These are phyloP conservation scores for Aspergillus japonicus DNA, from an alignment of 2,329 filamentous ascomycete genomes.

Conservation along the genomic window DNA sequence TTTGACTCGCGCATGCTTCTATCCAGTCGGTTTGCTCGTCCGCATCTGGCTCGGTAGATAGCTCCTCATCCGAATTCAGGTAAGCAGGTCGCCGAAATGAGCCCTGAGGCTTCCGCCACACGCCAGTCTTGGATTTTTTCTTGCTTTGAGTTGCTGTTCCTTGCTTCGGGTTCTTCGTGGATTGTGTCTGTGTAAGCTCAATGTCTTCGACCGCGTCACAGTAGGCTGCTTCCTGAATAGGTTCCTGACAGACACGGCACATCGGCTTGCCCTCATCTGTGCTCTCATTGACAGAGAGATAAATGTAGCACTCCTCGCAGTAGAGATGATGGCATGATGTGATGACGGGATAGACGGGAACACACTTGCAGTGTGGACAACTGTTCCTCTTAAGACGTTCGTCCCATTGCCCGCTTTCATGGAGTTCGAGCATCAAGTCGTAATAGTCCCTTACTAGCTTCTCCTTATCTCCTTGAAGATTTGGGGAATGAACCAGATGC, in stretches of 20 bases:
- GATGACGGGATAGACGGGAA: conserved; percentile 43
- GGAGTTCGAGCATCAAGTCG: conserved; percentile 40
- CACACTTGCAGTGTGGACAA: conserved; percentile 46
- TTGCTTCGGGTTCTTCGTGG: background rate
- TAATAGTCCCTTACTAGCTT: conserved; percentile 38
- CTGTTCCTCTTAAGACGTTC: conserved; percentile 33
- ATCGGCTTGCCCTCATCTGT: conserved; percentile 28
- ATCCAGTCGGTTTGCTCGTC: conserved; percentile 30
- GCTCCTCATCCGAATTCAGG: background rate
- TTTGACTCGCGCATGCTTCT: conserved; percentile 18
- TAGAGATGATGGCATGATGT: conserved; percentile 58
- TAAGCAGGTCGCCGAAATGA: background rate
- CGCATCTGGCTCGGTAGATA: background rate
- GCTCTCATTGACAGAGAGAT: conserved; percentile 7
- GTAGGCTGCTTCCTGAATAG: conserved; percentile 17
- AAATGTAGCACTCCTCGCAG: conserved; percentile 50
- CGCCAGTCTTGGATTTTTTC: background rate
- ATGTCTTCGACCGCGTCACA: conserved; percentile 12
- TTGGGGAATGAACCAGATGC: background rate
- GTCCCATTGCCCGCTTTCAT: conserved; percentile 32
- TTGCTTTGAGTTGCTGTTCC: background rate
- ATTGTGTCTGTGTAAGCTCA: background rate
- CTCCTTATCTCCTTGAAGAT: conserved; percentile 7
- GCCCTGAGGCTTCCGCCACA: background rate
- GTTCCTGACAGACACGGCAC: conserved; percentile 15